These are phyloP conservation scores for Juncus effusus DNA, from an alignment of 176 grass and related monocot genomes.

Conservation along the genomic window DNA sequence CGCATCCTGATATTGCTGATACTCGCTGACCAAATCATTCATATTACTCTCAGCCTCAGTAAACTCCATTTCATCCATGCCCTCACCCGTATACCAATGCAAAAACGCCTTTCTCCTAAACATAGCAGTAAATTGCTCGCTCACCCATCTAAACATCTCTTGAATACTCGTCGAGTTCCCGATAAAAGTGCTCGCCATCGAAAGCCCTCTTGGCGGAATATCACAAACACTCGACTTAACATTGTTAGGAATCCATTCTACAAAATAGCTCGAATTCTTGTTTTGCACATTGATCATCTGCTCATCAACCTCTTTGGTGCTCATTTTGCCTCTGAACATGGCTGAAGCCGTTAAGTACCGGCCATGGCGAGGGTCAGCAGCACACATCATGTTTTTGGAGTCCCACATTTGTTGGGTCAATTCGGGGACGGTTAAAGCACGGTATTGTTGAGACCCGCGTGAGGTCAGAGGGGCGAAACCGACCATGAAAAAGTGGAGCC, in stretches of 20 bases:
- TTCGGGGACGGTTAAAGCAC: constrained; percentile 74
- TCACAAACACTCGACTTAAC: constrained; percentile 87
- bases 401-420: constrained; percentile 94
- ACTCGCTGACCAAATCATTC: constrained; percentile 81
- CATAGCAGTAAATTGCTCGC: constrained; percentile 89
- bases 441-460: constrained; percentile 79
- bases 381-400: constrained; percentile 91
- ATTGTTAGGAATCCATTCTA: constrained; percentile 88
- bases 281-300: constrained; percentile 87
- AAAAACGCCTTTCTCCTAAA: constrained; percentile 68
- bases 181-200: constrained; percentile 78
- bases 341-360: constrained; percentile 82
- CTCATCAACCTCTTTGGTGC: constrained; percentile 36
- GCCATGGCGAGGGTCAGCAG: constrained; percentile 76
- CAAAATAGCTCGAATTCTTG: constrained; percentile 83
- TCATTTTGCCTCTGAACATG: constrained; percentile 94
- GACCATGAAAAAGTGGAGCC: constrained; percentile 34
- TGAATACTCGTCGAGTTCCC: constrained; percentile 83
- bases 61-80: too few species aligned
- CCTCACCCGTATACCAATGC: too few species aligned
- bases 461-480: constrained; percentile 49
- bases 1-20: constrained; percentile 86
- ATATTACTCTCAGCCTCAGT: constrained; percentile 16
- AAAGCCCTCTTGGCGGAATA: constrained; percentile 66
- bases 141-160: constrained; percentile 33